Base-by-base conservation (phyloP, 192 early-diverging fungal genomes). In the Pilaira anomala region DNA sequence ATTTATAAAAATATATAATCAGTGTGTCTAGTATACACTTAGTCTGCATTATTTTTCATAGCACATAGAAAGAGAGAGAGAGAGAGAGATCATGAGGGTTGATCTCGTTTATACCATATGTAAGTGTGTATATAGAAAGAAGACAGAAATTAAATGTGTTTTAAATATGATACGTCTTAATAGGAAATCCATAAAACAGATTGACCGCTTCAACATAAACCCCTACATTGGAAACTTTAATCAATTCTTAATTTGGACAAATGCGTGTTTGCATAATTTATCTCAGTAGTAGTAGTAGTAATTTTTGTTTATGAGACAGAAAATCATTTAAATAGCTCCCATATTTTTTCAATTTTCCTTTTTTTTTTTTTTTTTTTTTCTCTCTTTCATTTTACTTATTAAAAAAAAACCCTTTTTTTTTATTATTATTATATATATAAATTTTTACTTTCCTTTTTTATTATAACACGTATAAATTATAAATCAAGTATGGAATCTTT, bases 401-500 rank as follows among this genome's bases (percentile, higher is more conserved):
- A 42, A 2, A 39, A 28, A 8, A 3, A 42, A 22, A 29, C 33
- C 16, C 48, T 52, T 24, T n/a, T 11, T 39, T 63, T 39, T 26
- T 50, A 13, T 51, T 22, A 33, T 63, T 41, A 26, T n/a, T n/a
- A n/a, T n/a, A n/a, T n/a, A n/a, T n/a, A n/a, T n/a, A n/a, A n/a
- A 16, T 39, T 55, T 33, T 45, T 60, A 26, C 30, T 41, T 58
- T 6, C 12, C 36, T 58, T 40, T 25, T 41, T 59, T 59, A 14
- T 58, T 58, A 13, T 42, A 33, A 55, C 19, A 18, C 33, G 7
- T 25, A 46, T n/a, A n/a, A n/a, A n/a, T n/a, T n/a, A n/a, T n/a
- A n/a, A n/a, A n/a, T n/a, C 25, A 40, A 52, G n/a, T 3, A 88
- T 92, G 88, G 90, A 91, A 73, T 89, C 90, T 45, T 93, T 89